A percentile compares a stretch with the other conserved stretches of the same genome.
Conservation (phyloP, 2,329 filamentous ascomycete species). For the Bimuria novae-zelandiae region DNA sequence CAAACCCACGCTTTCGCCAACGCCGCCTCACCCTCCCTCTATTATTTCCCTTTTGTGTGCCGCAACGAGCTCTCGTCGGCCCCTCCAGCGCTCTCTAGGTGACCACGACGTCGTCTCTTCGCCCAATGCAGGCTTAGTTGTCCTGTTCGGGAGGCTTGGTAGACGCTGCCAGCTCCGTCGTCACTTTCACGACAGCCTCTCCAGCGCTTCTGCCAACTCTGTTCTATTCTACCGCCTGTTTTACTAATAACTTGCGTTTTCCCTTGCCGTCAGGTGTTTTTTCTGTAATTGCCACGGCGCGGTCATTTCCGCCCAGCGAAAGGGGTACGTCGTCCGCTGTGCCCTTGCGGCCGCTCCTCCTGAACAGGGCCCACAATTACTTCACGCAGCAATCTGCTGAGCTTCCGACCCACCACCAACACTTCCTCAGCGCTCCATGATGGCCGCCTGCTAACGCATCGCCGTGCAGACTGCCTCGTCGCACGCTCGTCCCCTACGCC, state of each 20-base stretch:
- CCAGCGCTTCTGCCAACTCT: slow-evolving; percentile 32
- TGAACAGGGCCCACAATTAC: slow-evolving; percentile 27
- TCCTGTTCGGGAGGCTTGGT: slow-evolving; percentile 46
- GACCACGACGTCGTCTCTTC: slow-evolving; percentile 25
- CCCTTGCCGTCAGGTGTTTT: slow-evolving; percentile 34
- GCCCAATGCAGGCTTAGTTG: slow-evolving; percentile 47
- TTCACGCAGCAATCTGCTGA: slow-evolving; percentile 15
- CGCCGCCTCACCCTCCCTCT: slow-evolving; percentile 31
- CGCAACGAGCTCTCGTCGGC: slow-evolving; percentile 25
- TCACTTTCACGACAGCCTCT: slow-evolving; percentile 42
- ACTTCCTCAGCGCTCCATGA: slow-evolving; percentile 6
- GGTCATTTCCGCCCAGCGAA: slow-evolving; percentile 18
- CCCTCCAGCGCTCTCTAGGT: slow-evolving; percentile 16
- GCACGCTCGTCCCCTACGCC: slow-evolving; percentile 21
- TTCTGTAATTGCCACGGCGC: slow-evolving; percentile 23
- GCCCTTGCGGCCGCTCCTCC: slow-evolving; percentile 19
- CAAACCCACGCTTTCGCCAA: slow-evolving; percentile 24
- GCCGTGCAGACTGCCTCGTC: slow-evolving; percentile 22
- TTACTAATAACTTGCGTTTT: slow-evolving; percentile 42
- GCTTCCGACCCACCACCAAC: slow-evolving; percentile 14
- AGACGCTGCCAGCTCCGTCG: slow-evolving; percentile 48
- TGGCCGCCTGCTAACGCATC: slow-evolving; percentile 24
- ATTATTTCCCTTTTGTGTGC: slow-evolving; percentile 41
- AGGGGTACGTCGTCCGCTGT: slow-evolving; percentile 33
- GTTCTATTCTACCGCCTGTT: slow-evolving; percentile 44